Percentiles rank a stretch among this genome's conserved stretches.
These are phyloP conservation scores for Hypoxylon cercidicola DNA, from an alignment of 495 filamentous ascomycete species.

Conservation along the genomic window DNA sequence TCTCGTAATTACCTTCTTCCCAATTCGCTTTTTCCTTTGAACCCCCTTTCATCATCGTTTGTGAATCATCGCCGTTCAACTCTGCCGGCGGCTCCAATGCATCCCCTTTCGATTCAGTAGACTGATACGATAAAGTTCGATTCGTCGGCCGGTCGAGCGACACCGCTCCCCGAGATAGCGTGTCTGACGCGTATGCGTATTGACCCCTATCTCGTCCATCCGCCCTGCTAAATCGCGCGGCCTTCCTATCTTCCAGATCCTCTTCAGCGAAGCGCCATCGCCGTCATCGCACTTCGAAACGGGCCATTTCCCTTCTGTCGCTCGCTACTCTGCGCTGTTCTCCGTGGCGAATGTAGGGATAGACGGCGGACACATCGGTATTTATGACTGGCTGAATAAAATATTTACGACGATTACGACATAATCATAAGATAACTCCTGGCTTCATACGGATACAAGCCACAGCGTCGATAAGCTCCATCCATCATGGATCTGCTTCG, in stretches of 20 bases:
- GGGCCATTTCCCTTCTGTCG: slow-evolving; percentile 34
- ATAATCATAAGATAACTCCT: slow-evolving; percentile 1
- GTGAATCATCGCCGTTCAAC: slow-evolving; percentile 24
- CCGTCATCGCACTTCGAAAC: slow-evolving; percentile 15
- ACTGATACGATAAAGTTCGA: slow-evolving; percentile 34
- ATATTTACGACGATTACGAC: slow-evolving; percentile 20
- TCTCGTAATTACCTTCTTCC: slow-evolving; percentile 27
- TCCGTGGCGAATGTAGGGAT: slow-evolving; percentile 21
- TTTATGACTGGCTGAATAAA: slow-evolving; percentile 31
- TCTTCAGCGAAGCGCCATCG: slow-evolving; percentile 5
- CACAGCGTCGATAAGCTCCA: slow-evolving; percentile 31
- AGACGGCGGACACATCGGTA: slow-evolving; percentile 21
- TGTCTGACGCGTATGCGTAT: slow-evolving; percentile 40
- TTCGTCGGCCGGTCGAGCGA: slow-evolving; percentile 27
- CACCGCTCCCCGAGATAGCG: slow-evolving; percentile 16
- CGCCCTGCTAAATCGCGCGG: neutral
- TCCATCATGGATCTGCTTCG: slow-evolving; percentile 65
- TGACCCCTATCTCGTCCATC: slow-evolving; percentile 14
- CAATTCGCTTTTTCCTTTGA: slow-evolving; percentile 25
- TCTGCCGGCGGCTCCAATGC: slow-evolving; percentile 25
- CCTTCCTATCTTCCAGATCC: slow-evolving; percentile 1
- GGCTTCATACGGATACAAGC: neutral
- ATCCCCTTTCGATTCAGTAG: slow-evolving; percentile 32
- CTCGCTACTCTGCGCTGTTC: slow-evolving; percentile 41
- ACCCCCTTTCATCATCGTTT: slow-evolving; percentile 9